A percentile compares a stretch with the other conserved stretches of the same genome.
These are phyloP conservation scores for Lumnitzera littorea DNA, from an alignment of 345 rosid genomes.

Conservation along the genomic window DNA sequence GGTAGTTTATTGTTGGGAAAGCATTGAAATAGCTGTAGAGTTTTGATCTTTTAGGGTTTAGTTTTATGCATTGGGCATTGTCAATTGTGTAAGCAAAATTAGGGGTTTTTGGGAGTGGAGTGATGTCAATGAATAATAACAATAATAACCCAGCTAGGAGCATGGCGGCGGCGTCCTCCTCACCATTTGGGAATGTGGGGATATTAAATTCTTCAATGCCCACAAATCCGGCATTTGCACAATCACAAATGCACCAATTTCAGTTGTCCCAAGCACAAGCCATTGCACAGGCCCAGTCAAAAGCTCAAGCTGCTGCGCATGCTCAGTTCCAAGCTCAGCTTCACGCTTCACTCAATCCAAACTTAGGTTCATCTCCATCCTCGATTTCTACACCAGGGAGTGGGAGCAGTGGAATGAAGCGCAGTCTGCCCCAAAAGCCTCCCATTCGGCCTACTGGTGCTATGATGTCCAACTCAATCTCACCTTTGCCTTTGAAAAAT, in stretches of 20 bases:
- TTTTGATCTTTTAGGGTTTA: too few species aligned
- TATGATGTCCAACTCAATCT: conserved; percentile 44
- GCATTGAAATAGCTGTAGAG: too few species aligned
- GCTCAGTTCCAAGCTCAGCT: conserved; percentile 73
- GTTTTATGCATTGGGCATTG: not conserved
- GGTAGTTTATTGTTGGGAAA: too few species aligned
- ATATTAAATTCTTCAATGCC: conserved; percentile 50
- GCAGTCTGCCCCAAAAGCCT: conserved; percentile 58
- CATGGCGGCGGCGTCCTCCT: conserved; percentile 51
- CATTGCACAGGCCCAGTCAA: conserved; percentile 26
- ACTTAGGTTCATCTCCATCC: conserved; percentile 61
- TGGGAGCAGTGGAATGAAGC: conserved; percentile 29
- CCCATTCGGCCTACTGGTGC: conserved; percentile 70
- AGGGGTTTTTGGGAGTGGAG: not conserved
- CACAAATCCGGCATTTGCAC: conserved; percentile 48
- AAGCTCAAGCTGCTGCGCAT: conserved; percentile 38
- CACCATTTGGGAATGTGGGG: conserved; percentile 70
- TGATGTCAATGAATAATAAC: conserved; percentile 52
- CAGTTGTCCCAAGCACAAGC: conserved; percentile 28
- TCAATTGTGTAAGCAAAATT: not conserved
- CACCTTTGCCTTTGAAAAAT: conserved; percentile 68
- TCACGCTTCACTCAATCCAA: conserved; percentile 40
- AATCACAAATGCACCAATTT: conserved; percentile 32
- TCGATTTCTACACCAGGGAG: conserved; percentile 60
- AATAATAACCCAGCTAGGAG: conserved; percentile 50